Evolutionary conservation across 2,329 filamentous ascomycete species (phyloP), one percentile per base, ranked within the genome.

Genomic region (Xylaria sp.): DNA sequence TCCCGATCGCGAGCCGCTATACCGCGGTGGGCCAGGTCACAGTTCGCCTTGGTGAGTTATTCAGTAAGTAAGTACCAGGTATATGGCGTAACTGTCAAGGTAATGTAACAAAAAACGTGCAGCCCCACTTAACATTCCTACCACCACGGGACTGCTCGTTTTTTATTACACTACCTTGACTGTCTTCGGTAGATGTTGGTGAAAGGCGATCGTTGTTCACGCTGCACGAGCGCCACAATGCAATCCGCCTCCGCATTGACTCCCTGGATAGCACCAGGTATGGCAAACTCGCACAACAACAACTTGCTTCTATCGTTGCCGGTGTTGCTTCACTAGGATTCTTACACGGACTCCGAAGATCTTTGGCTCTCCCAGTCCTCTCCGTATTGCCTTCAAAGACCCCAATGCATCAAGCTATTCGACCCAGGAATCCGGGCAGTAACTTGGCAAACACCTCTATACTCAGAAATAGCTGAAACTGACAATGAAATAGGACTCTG

Each of bases 331-430:
- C 28, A 2, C 48, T 41, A 51, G 51, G 57, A 63, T 66, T 52
- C 39, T 9, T 20, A 18, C 23, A 57, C 63, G 63, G 59, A 60
- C 58, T 60, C 63, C 67, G 67, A 69, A 55, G 28, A 37, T 31
- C 34, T 7, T 46, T 20, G 6, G 0, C 18, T 34, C 51, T 7
- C 13, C 44, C 44, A 23, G 18, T 20, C 10, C 8, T 31, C 15
- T 46, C 39, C 12, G 20, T 37, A 23, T 23, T 2, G 20, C 37
- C 52, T 18, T 51, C 37, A 13, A 23, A 39, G 46, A 28, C 51
- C 46, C 58, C 31, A 63, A 60, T 55, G 10, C 46, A 34, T n/a
- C 31, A 34, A 31, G 46, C 13, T 18, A 25, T 28, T 28, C 8
- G 25, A 20, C 28, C 57, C 41, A 15, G 37, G 39, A 50, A 52